Conservation (phyloP, 305 asterid genomes). For the Solanum hybrid region DNA sequence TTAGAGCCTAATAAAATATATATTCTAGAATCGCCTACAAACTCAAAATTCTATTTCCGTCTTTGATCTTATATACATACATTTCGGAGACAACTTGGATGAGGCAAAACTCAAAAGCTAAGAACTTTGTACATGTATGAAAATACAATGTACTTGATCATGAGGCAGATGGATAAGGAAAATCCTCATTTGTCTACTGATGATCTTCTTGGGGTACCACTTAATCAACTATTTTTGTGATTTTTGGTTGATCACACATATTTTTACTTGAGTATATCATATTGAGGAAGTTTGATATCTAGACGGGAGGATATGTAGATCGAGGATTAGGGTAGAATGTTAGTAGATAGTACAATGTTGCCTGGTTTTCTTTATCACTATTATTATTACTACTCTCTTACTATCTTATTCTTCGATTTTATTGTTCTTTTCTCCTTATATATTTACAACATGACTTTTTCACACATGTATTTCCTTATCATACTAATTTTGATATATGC, state of each 20-base stretch:
- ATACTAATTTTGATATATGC: not conserved
- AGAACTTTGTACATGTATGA: not conserved
- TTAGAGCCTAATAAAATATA: not conserved
- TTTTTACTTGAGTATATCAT: not conserved
- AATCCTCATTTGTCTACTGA: not conserved
- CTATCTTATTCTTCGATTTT: not conserved
- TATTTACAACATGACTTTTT: not conserved
- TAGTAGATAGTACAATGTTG: not conserved
- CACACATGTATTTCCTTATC: fast-evolving
- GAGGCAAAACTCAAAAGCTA: not conserved
- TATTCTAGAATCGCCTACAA: not conserved
- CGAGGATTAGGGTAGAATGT: not conserved
- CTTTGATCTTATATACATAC: not conserved
- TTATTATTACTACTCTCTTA: not conserved
- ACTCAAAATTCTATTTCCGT: not conserved
- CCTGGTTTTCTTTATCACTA: not conserved
- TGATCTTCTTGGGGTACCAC: not conserved
- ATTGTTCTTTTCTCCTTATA: not conserved
- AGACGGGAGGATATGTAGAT: not conserved
- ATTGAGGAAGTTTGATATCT: not conserved
- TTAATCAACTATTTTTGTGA: not conserved
- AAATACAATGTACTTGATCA: not conserved
- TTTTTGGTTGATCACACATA: not conserved
- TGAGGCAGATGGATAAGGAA: not conserved
- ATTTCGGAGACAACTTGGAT: not conserved